phyloP scores from a whole-genome alignment of 2,329 filamentous ascomycete genomes.

The Paecilomyces fulvus region DNA sequence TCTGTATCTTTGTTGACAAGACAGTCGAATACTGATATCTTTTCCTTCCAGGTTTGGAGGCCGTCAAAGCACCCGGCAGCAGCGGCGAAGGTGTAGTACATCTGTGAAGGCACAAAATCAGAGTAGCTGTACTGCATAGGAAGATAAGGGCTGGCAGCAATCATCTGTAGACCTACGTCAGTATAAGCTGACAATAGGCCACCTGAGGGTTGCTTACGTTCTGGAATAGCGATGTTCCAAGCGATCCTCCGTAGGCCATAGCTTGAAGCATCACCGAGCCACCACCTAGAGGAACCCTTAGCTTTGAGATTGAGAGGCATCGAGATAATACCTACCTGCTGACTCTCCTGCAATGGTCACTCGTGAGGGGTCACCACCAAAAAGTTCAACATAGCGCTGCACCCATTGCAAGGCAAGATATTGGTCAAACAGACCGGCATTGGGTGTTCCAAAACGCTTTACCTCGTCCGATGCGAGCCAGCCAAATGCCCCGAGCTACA shows the following conservation, averaged over 20 bases:
- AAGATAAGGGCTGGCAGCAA: constrained; percentile 44
- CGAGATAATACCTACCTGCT: constrained; percentile 34
- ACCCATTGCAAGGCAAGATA: constrained; percentile 51
- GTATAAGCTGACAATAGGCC: too few relatives aligned
- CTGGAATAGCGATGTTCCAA: constrained; percentile 2
- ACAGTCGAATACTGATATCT: constrained; percentile 32
- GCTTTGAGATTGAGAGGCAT: constrained; percentile 11
- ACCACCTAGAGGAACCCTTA: constrained; percentile 41
- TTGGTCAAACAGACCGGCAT: constrained; percentile 47
- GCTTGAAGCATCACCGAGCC: constrained; percentile 48
- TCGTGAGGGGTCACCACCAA: constrained; percentile 45
- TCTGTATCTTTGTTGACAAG: constrained; percentile 26
- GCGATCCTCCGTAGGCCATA: not conserved
- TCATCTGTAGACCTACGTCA: constrained; percentile 11
- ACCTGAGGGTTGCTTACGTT: too few relatives aligned
- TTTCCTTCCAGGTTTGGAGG: constrained; percentile 11
- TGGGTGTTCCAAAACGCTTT: constrained; percentile 37
- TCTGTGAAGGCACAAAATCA: constrained; percentile 36
- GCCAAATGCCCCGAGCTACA: constrained; percentile 40
- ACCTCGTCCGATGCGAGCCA: constrained; percentile 40
- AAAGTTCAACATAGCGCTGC: constrained; percentile 44
- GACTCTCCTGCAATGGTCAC: constrained; percentile 46
- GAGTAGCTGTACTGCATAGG: constrained; percentile 47
- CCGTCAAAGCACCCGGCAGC: constrained; percentile 30
- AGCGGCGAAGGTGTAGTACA: constrained; percentile 39